Percentiles rank a stretch among this genome's conserved stretches.
phyloP scores from a whole-genome alignment of 768 basidiomycete species.

The Lentinula lateritia region DNA sequence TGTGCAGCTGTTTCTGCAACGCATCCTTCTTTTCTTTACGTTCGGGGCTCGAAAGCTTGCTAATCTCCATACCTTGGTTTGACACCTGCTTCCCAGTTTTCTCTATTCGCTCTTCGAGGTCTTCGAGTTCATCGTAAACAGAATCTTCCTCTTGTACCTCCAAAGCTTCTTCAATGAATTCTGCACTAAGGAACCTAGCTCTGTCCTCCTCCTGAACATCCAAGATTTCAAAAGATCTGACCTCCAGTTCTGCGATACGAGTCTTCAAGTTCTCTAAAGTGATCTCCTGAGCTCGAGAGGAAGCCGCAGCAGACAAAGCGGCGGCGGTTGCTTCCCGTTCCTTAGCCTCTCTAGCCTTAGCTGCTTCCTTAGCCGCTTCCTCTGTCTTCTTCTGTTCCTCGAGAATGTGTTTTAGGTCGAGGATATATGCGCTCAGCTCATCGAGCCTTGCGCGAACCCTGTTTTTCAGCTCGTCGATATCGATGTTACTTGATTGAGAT shows the following conservation, averaged over 20 bases:
- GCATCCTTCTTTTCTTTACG: neutral
- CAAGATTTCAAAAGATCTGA: neutral
- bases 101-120: neutral
- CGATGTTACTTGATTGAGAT: neutral
- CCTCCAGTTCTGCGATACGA: neutral
- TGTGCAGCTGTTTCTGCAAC: neutral
- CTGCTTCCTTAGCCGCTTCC: neutral
- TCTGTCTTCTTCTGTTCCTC: neutral
- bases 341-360: neutral
- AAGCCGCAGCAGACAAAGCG: neutral
- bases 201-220: neutral
- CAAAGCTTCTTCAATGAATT: constrained; percentile 2
- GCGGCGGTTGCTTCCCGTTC: neutral
- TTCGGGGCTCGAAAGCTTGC: neutral
- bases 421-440: neutral
- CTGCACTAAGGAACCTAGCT: neutral
- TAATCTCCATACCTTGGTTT: neutral
- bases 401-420: neutral
- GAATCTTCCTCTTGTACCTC: neutral
- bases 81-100: neutral
- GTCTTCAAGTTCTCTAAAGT: neutral
- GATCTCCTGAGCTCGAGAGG: neutral
- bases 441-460: neutral
- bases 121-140: neutral
- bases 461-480: neutral